Evolutionary conservation across 2,329 filamentous ascomycete genomes (phyloP).

Genomic region (Didymellaceae sp.): DNA sequence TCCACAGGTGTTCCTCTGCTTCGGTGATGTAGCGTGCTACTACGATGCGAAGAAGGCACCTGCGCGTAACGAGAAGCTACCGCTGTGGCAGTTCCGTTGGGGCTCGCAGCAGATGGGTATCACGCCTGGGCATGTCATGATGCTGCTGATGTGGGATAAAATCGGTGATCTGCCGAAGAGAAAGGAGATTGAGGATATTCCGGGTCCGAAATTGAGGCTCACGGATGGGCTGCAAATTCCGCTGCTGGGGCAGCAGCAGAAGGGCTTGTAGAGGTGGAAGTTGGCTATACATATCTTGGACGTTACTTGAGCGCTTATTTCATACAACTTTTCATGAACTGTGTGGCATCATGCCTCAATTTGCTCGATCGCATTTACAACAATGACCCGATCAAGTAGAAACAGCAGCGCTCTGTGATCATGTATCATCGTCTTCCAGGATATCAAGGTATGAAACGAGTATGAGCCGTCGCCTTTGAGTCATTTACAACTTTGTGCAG

Average conservation of each 20-base stretch:
- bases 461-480: too few relatives aligned
- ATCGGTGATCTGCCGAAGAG: slow-evolving; percentile 32
- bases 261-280: too few relatives aligned
- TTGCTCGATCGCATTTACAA: too few relatives aligned
- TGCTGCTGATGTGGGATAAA: slow-evolving; percentile 42
- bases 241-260: slow-evolving; percentile 24
- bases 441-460: too few relatives aligned
- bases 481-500: too few relatives aligned
- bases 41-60: slow-evolving; percentile 42
- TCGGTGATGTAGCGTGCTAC: slow-evolving; percentile 42
- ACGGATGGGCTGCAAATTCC: slow-evolving; percentile 28
- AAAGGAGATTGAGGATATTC: slow-evolving; percentile 12
- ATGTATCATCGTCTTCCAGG: too few relatives aligned
- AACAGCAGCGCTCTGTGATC: too few relatives aligned
- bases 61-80: slow-evolving; percentile 18
- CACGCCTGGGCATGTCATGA: slow-evolving; percentile 40
- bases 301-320: too few relatives aligned
- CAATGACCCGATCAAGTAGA: too few relatives aligned
- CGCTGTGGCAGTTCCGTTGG: slow-evolving; percentile 43
- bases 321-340: too few relatives aligned
- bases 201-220: slow-evolving; percentile 29
- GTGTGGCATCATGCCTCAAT: too few relatives aligned
- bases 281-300: too few relatives aligned
- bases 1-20: slow-evolving; percentile 42
- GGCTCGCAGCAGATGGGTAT: slow-evolving; percentile 42